These are phyloP conservation scores for Kluyveromyces sp. DNA, from an alignment of 1,139 yeast genomes.

Conservation along the genomic window DNA sequence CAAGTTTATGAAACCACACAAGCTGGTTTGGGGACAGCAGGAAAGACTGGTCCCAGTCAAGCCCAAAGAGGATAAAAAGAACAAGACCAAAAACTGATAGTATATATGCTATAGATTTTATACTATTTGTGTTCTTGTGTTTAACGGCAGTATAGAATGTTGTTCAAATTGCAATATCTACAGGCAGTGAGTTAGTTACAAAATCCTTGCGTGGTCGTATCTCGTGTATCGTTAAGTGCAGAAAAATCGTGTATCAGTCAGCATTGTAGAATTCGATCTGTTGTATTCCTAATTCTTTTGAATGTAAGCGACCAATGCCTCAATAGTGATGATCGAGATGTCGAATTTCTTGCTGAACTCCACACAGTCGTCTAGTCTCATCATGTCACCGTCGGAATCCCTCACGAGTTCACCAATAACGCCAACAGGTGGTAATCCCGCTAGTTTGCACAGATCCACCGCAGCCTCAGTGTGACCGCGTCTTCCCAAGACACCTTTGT, in stretches of 20 bases:
- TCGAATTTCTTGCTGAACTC: constrained; percentile 56
- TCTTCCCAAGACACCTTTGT: constrained; percentile 74
- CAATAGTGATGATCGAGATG: constrained; percentile 74
- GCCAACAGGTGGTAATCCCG: constrained; percentile 79
- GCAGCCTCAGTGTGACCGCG: constrained; percentile 99
- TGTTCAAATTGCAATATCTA: background rate
- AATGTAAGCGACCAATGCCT: constrained; percentile 40
- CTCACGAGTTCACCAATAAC: constrained; percentile 91
- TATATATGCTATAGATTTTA: background rate
- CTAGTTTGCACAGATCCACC: constrained; percentile 73
- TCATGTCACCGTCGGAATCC: constrained; percentile 93
- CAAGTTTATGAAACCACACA: constrained; percentile 78
- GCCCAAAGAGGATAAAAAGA: constrained; percentile 39
- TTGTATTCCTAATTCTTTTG: background rate
- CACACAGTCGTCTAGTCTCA: constrained; percentile 82
- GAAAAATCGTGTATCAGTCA: too few species aligned
- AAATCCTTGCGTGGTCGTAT: background rate
- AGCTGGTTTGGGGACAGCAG: constrained; percentile 64
- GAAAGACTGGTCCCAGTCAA: constrained; percentile 67
- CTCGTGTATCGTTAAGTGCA: too few species aligned
- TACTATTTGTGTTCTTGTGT: background rate
- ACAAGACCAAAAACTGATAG: background rate
- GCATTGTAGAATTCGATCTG: too few species aligned
- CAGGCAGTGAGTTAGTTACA: background rate
- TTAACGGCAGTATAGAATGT: background rate